Percentiles rank a stretch among this genome's conserved stretches.
phyloP scores from a whole-genome alignment of 805 yeast species.

The Candida xiaguanensis region DNA sequence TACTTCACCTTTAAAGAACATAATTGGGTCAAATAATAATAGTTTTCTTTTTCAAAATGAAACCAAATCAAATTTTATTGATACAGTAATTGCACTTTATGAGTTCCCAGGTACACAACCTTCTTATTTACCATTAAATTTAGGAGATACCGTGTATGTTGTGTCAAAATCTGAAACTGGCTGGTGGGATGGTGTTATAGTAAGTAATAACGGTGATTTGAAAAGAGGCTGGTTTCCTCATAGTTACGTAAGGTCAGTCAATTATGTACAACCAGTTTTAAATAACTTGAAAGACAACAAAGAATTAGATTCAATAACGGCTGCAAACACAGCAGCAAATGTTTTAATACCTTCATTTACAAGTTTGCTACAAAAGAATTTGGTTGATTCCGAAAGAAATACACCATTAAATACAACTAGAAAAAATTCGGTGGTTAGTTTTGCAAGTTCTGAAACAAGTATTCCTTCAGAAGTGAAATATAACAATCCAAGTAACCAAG shows the following conservation, averaged over 20 bases:
- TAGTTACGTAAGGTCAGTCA: slow-evolving; percentile 49
- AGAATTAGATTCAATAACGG: slow-evolving; percentile 41
- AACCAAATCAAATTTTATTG: slow-evolving; percentile 38
- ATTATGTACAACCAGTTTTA: slow-evolving; percentile 40
- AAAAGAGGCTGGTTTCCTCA: slow-evolving; percentile 85
- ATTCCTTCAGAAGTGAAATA: slow-evolving; percentile 19
- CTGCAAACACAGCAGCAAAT: slow-evolving; percentile 46
- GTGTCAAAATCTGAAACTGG: slow-evolving; percentile 59
- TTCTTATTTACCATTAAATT: slow-evolving; percentile 47
- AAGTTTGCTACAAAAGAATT: slow-evolving; percentile 31
- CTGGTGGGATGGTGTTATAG: slow-evolving; percentile 83
- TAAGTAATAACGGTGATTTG: slow-evolving; percentile 34
- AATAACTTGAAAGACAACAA: slow-evolving; percentile 34
- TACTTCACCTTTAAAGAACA: not conserved
- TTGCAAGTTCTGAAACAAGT: slow-evolving; percentile 43
- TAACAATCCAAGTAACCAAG: slow-evolving; percentile 7
- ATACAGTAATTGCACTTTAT: slow-evolving; percentile 56
- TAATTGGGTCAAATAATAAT: not conserved
- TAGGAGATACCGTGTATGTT: slow-evolving; percentile 73
- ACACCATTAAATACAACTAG: slow-evolving; percentile 34
- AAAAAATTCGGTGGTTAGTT: slow-evolving; percentile 48
- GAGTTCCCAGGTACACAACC: slow-evolving; percentile 53
- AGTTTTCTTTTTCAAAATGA: slow-evolving; percentile 14
- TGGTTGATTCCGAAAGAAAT: slow-evolving; percentile 29
- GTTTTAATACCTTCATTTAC: slow-evolving; percentile 42